These are phyloP conservation scores for Prototheca wickerhamii DNA, from an alignment of 163 green algal genomes.

Conservation along the genomic window DNA sequence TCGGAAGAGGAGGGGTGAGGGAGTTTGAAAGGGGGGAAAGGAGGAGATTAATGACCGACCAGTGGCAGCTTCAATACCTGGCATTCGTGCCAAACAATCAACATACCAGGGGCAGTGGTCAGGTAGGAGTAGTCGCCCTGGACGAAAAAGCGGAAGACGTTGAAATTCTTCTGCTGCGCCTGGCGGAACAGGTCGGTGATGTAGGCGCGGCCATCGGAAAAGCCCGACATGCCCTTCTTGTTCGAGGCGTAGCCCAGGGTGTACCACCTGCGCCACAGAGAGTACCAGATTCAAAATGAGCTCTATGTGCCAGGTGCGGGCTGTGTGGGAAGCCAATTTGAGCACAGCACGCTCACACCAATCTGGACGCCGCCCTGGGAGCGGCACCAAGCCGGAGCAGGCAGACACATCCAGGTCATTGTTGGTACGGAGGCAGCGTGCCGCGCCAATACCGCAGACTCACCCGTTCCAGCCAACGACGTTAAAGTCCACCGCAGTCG, in stretches of 20 bases:
- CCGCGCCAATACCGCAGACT: too few relatives aligned
- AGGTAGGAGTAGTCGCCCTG: slow-evolving; percentile 4
- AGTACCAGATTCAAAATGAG: too few relatives aligned
- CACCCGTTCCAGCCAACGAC: slow-evolving; percentile 1
- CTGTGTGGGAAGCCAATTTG: too few relatives aligned
- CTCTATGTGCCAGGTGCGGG: too few relatives aligned
- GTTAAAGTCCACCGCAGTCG: background rate
- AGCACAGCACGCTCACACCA: too few relatives aligned
- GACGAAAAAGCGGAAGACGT: slow-evolving; percentile 15
- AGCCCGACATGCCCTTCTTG: background rate
- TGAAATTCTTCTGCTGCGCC: background rate
- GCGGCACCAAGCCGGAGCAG: too few relatives aligned
- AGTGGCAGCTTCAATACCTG: too few relatives aligned
- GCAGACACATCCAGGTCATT: too few relatives aligned
- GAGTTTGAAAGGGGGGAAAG: too few relatives aligned
- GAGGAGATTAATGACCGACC: too few relatives aligned
- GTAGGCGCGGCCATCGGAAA: background rate
- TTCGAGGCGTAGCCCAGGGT: slow-evolving; percentile 1
- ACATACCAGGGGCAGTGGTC: background rate
- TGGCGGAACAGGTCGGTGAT: slow-evolving; percentile 10
- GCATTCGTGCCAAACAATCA: background rate
- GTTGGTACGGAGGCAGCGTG: too few relatives aligned
- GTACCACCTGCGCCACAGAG: background rate
- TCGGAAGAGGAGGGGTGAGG: background rate
- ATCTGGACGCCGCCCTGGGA: too few relatives aligned